Conservation (phyloP, 257 asterid genomes). For the Misopates orontium region DNA sequence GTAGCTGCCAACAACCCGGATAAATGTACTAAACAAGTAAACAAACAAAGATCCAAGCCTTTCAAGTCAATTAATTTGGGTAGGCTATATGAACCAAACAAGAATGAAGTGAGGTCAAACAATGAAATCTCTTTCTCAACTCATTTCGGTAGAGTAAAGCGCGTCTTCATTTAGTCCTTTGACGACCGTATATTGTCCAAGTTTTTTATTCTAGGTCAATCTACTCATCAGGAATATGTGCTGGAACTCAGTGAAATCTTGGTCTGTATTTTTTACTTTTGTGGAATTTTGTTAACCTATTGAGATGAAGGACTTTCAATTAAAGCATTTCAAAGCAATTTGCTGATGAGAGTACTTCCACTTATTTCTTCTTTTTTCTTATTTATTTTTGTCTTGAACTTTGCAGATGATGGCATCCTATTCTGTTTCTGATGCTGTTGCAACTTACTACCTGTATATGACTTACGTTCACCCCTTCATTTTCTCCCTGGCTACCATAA, state of each 20-base stretch:
- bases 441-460: slow-evolving; percentile 96
- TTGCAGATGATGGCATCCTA: slow-evolving; percentile 99
- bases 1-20: slow-evolving; percentile 19
- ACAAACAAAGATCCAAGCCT: no score
- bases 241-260: slow-evolving; percentile 5
- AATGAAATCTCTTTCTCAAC: no score
- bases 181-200: no score
- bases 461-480: slow-evolving; percentile 97
- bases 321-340: slow-evolving; percentile 20
- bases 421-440: slow-evolving; percentile 98
- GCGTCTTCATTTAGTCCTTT: no score
- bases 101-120: no score
- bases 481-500: slow-evolving; percentile 95
- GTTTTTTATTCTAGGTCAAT: no score
- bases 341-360: slow-evolving; percentile 3
- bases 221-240: slow-evolving; percentile 8
- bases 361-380: slow-evolving; percentile 13
- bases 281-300: neutral
- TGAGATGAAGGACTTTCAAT: slow-evolving; percentile 13
- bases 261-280: neutral
- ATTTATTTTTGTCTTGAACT: slow-evolving; percentile 35
- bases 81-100: no score
- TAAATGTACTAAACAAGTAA: slow-evolving; percentile 7
- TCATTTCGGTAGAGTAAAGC: no score
- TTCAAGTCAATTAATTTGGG: no score